Evolutionary conservation across 2,329 filamentous ascomycete genomes (phyloP).

Genomic region (Cladosporium sp.): DNA sequence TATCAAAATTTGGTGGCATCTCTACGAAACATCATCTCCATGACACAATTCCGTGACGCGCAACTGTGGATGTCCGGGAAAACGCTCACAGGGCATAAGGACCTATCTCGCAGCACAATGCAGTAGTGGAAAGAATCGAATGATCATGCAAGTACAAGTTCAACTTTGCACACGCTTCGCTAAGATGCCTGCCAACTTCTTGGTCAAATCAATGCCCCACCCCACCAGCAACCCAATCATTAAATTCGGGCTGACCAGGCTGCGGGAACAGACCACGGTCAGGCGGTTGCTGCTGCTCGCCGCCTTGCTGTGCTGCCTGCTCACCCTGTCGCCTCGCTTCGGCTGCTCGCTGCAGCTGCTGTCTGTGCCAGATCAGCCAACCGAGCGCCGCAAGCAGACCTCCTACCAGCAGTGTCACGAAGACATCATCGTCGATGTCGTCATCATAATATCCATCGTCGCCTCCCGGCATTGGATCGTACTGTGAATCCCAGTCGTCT

Average conservation of each 20-base stretch:
- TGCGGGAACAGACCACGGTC: conserved; percentile 63
- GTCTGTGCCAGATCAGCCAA: conserved; percentile 77
- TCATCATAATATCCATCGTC: conserved; percentile 58
- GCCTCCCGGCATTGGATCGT: conserved; percentile 51
- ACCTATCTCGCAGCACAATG: background rate
- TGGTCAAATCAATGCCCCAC: conserved; percentile 55
- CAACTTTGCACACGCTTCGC: background rate
- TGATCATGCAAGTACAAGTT: background rate
- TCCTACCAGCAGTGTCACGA: conserved; percentile 84
- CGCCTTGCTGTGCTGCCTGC: conserved; percentile 34
- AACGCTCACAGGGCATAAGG: background rate
- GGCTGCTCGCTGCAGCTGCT: conserved; percentile 58
- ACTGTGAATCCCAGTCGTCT: conserved; percentile 46
- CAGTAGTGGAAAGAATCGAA: background rate
- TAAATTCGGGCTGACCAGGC: conserved; percentile 66
- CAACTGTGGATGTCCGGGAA: background rate
- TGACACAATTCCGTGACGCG: background rate
- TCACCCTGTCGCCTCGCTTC: conserved; percentile 45
- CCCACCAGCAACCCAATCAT: conserved; percentile 67
- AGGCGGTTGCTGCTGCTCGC: conserved; percentile 36
- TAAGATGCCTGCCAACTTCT: background rate
- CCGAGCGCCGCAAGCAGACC: conserved; percentile 72
- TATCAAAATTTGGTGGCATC: background rate
- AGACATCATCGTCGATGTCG: conserved; percentile 67
- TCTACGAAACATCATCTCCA: background rate